Evolutionary conservation across 2,329 filamentous ascomycete species (phyloP).

Genomic region (Mycosphaerella sp.): DNA sequence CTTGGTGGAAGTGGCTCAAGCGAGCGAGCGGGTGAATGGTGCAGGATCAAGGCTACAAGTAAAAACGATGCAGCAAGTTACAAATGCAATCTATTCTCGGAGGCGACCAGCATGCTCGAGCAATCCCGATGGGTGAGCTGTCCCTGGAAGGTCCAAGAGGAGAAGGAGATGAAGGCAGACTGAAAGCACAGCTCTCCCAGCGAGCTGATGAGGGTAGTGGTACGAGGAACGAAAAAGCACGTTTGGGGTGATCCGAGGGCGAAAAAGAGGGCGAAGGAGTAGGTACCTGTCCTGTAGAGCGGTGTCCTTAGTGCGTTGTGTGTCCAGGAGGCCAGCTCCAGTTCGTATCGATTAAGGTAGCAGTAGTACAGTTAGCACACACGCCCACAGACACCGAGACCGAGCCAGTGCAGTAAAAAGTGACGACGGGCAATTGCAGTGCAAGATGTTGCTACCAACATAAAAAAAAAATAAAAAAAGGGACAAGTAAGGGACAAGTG

Average conservation of each 20-base stretch:
- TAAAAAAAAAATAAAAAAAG: too few species aligned
- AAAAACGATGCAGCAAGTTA: not conserved
- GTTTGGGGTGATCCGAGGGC: not conserved
- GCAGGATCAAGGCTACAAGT: not conserved
- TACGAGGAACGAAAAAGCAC: not conserved
- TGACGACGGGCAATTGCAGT: too few species aligned
- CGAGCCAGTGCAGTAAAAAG: too few species aligned
- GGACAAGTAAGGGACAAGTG: too few species aligned
- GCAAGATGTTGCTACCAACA: too few species aligned
- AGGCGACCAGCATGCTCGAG: not conserved
- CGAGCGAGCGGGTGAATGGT: not conserved
- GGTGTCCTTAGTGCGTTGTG: too few species aligned
- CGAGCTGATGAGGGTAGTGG: conserved; percentile 4
- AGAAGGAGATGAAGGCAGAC: conserved; percentile 10
- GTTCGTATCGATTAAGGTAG: not conserved
- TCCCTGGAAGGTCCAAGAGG: not conserved
- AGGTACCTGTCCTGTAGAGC: too few species aligned
- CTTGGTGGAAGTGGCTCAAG: conserved; percentile 1
- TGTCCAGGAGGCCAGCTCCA: not conserved
- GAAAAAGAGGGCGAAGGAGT: not conserved
- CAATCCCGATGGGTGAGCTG: not conserved
- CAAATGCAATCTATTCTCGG: not conserved
- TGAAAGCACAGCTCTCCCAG: conserved; percentile 6
- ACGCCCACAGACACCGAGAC: too few species aligned
- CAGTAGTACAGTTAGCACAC: too few species aligned